Percentiles rank a stretch among this genome's conserved stretches.
These are phyloP conservation scores for Pseudohalonectria lignicola DNA, from an alignment of 2,329 filamentous ascomycete species.

Conservation along the genomic window DNA sequence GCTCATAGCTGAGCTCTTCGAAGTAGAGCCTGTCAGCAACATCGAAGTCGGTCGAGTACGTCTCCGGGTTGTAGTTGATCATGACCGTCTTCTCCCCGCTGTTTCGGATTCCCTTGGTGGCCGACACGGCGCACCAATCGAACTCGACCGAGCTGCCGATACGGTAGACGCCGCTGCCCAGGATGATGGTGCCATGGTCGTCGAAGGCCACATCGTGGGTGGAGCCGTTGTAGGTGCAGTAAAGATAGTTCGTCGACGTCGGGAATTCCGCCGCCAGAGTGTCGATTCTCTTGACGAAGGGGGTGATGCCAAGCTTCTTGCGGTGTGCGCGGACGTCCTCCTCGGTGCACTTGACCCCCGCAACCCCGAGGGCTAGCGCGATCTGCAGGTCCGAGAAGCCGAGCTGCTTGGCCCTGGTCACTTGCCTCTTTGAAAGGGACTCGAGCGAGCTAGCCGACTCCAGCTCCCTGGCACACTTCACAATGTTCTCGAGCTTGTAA, in stretches of 20 bases:
- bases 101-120: conserved; percentile 68
- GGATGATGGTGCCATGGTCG: conserved; percentile 78
- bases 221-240: conserved; percentile 95
- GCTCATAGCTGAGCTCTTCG: conserved; percentile 91
- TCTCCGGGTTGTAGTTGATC: conserved; percentile 90
- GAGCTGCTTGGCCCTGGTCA: conserved; percentile 90
- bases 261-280: conserved; percentile 96
- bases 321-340: conserved; percentile 80
- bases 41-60: conserved; percentile 75
- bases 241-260: conserved; percentile 88
- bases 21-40: conserved; percentile 89
- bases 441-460: conserved; percentile 74
- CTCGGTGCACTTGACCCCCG: conserved; percentile 49
- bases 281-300: conserved; percentile 98
- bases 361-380: conserved; percentile 60
- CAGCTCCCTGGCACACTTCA: conserved; percentile 78
- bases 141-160: conserved; percentile 98
- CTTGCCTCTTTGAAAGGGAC: conserved; percentile 76
- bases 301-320: conserved; percentile 77
- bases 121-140: conserved; percentile 94
- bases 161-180: conserved; percentile 92
- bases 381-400: conserved; percentile 98
- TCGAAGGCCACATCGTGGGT: conserved; percentile 90
- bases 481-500: conserved; percentile 96
- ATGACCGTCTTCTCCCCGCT: conserved; percentile 97